Conservation (phyloP, 129 eudicot genomes). For the Helianthus annuus region HanXRQr2.0-SUNRISE NC_035438.2:5965005-5965504, state of each 20-base stretch:
- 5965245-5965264: background rate
- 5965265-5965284: constrained; percentile 2
- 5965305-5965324: constrained; percentile 92
- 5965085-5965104: constrained; percentile 36
- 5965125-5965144: constrained; percentile 87
- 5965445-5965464: background rate
- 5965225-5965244: background rate
- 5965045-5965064: constrained; percentile 64
- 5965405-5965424: constrained; percentile 74
- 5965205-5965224: constrained; percentile 91
- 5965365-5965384: constrained; percentile 85
- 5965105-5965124: constrained; percentile 38
- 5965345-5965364: constrained; percentile 83
- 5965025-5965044: constrained; percentile 83
- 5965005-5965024: constrained; percentile 86
- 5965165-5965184: constrained; percentile 75
- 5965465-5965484: background rate
- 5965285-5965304: constrained; percentile 81
- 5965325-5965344: constrained; percentile 72
- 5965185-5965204: constrained; percentile 76
- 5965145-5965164: constrained; percentile 67
- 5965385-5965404: constrained; percentile 77
- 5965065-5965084: constrained; percentile 59
- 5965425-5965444: constrained; percentile 36
- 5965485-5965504: background rate